phyloP scores from a whole-genome alignment of 163 green algal genomes.

The Prototheca cutis region DNA sequence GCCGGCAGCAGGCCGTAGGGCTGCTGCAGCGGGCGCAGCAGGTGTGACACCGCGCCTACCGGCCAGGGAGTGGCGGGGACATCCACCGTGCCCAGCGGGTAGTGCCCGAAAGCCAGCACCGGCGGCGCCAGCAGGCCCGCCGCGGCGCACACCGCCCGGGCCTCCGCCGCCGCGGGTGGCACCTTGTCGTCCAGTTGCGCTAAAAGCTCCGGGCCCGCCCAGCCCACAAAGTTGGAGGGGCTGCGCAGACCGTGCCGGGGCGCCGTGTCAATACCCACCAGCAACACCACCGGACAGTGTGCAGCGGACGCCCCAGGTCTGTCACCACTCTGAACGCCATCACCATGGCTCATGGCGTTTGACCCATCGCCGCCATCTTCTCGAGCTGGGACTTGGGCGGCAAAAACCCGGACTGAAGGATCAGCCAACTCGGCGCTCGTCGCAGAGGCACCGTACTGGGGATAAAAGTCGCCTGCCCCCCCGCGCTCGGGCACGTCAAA shows the following conservation, averaged over 20 bases:
- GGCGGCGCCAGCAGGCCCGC: not conserved
- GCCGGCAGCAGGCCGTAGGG: not conserved
- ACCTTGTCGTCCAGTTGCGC: conserved; percentile 26
- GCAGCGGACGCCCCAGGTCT: too few relatives aligned
- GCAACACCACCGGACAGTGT: conserved; percentile 30
- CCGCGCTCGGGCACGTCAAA: conserved; percentile 43
- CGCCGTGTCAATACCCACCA: conserved; percentile 60
- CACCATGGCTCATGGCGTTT: too few relatives aligned
- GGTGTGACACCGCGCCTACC: not conserved
- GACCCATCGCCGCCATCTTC: too few relatives aligned
- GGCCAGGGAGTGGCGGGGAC: not conserved
- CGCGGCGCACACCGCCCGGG: too few relatives aligned
- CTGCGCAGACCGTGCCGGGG: conserved; percentile 48
- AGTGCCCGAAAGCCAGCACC: conserved; percentile 57
- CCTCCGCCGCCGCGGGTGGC: not conserved
- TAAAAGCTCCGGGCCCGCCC: conserved; percentile 11
- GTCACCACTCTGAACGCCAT: too few relatives aligned
- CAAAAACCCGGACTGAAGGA: too few relatives aligned
- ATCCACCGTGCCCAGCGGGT: conserved; percentile 45
- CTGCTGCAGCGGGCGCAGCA: not conserved
- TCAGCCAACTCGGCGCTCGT: too few relatives aligned
- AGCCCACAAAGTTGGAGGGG: conserved; percentile 59
- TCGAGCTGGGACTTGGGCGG: too few relatives aligned
- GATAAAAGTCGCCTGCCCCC: conserved; percentile 34
- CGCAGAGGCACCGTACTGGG: conserved; percentile 24